phyloP scores from a whole-genome alignment of 148 eudicot species.

The Euryodendron excelsum region DNA sequence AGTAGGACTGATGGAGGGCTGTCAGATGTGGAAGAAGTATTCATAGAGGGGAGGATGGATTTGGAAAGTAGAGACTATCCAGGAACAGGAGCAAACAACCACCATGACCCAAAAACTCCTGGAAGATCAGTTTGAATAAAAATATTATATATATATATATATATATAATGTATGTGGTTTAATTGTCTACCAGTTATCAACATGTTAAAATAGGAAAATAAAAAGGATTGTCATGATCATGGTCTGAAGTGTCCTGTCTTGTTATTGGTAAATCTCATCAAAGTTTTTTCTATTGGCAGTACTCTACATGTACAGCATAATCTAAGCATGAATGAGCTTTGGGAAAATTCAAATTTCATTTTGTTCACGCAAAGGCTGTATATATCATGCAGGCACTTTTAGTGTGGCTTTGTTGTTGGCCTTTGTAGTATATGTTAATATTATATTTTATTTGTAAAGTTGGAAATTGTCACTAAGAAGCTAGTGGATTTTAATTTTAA shows the following conservation, averaged over 20 bases:
- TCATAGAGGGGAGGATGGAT: conserved; percentile 9
- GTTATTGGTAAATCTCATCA: neutral
- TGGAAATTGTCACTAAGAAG: neutral
- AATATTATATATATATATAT: too few species aligned
- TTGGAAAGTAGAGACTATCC: neutral
- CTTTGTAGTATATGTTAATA: neutral
- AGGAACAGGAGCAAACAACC: conserved; percentile 11
- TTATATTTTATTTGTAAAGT: neutral
- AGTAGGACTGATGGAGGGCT: neutral
- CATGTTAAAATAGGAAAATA: too few species aligned
- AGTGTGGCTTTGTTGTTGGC: neutral
- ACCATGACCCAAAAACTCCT: conserved; percentile 13
- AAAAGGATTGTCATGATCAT: too few species aligned
- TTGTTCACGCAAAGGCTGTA: too few species aligned
- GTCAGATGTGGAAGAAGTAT: neutral
- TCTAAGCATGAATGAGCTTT: neutral
- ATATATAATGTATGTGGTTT: too few species aligned
- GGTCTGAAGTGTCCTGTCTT: neutral
- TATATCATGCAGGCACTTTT: too few species aligned
- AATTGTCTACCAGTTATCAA: too few species aligned
- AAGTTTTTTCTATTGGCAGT: too few species aligned
- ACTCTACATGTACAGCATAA: neutral
- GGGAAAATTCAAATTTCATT: too few species aligned
- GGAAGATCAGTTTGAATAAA: too few species aligned
- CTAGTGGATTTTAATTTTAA: neutral